These are phyloP conservation scores for Volvox carteri DNA, from an alignment of 163 green algal genomes.

Conservation along the genomic window DNA sequence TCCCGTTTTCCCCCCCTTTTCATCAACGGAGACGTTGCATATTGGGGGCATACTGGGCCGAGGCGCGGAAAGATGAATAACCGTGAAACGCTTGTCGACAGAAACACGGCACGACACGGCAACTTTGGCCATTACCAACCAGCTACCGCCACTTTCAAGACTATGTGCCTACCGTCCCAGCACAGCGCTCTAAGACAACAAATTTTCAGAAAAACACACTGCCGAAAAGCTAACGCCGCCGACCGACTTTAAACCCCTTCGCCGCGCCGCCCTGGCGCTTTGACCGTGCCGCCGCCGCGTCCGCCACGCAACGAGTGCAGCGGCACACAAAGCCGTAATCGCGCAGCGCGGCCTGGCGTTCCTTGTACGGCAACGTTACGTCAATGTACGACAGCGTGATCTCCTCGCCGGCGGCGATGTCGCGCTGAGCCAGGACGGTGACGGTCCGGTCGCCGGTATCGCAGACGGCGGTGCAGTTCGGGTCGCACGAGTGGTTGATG, in stretches of 20 bases:
- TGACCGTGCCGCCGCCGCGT: conserved; percentile 22
- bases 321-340: conserved; percentile 91
- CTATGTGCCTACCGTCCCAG: no score
- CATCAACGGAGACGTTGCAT: no score
- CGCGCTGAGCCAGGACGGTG: conserved; percentile 73
- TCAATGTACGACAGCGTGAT: conserved; percentile 92
- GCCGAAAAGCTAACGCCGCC: not conserved
- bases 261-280: not conserved
- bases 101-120: no score
- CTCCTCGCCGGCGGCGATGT: conserved; percentile 82
- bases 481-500: conserved; percentile 92
- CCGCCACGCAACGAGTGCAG: conserved; percentile 71
- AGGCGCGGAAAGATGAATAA: no score
- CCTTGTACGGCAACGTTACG: conserved; percentile 66
- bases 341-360: conserved; percentile 74
- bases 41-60: no score
- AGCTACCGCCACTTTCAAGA: no score
- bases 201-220: no score
- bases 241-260: not conserved
- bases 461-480: conserved; percentile 81
- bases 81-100: no score
- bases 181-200: no score
- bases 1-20: no score
- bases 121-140: no score
- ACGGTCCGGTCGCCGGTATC: conserved; percentile 73